A percentile compares a stretch with the other conserved stretches of the same genome.
Conservation (phyloP, 768 basidiomycete species). For the Hydnomerulius pinastri region DNA sequence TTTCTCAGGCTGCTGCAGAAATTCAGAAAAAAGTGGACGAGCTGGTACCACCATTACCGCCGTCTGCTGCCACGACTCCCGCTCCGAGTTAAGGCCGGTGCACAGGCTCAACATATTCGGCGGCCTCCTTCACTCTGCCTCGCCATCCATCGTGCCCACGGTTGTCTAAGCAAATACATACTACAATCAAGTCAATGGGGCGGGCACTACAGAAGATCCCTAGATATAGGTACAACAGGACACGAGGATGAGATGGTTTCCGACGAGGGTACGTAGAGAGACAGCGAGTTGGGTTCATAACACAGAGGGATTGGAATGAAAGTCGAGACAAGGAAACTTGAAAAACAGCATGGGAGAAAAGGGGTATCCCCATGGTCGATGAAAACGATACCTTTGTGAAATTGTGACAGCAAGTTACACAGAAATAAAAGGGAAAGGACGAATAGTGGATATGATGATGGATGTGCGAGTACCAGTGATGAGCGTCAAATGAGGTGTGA, state of each 20-base stretch:
- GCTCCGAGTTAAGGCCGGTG: conserved; percentile 17
- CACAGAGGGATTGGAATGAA: conserved; percentile 12
- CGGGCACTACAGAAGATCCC: conserved; percentile 18
- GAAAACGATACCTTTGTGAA: conserved; percentile 14
- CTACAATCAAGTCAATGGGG: conserved; percentile 10
- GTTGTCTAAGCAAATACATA: conserved; percentile 11
- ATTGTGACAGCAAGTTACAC: conserved; percentile 17
- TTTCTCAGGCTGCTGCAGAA: conserved; percentile 63
- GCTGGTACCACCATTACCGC: conserved; percentile 51
- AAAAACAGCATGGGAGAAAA: conserved; percentile 16
- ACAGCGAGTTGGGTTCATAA: conserved; percentile 10
- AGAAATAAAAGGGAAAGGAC: conserved; percentile 9
- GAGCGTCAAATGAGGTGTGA: conserved; percentile 3
- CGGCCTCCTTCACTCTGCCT: background rate
- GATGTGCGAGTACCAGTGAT: background rate
- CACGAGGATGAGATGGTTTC: conserved; percentile 21
- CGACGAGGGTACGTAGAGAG: conserved; percentile 18
- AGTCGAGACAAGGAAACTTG: conserved; percentile 17
- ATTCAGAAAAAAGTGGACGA: conserved; percentile 77
- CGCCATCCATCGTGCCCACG: conserved; percentile 1
- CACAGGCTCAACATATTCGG: conserved; percentile 9
- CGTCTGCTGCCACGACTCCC: conserved; percentile 29
- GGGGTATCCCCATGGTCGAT: conserved; percentile 30
- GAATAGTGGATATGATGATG: conserved; percentile 11
- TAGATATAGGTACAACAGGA: conserved; percentile 35